A percentile compares a stretch with the other conserved stretches of the same genome.
phyloP scores from a whole-genome alignment of 768 basidiomycete genomes.

The Serpula lacrymans region DNA sequence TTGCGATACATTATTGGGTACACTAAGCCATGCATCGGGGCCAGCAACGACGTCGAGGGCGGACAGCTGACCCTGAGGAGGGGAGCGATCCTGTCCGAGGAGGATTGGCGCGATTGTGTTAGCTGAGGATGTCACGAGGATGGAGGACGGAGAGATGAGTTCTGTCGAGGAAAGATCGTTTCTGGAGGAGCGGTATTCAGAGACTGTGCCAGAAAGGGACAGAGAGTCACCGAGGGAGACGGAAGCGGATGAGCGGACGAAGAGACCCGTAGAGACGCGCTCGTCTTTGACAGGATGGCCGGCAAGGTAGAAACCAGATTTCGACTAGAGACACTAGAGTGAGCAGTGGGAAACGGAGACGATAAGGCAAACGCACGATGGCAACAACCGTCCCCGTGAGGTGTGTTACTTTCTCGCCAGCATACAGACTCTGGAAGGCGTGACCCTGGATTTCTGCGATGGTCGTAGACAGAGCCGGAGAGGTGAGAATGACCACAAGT shows the following conservation, averaged over 20 bases:
- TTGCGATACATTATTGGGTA: slow-evolving; percentile 50
- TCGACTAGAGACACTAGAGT: slow-evolving; percentile 26
- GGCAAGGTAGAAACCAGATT: slow-evolving; percentile 46
- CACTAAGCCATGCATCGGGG: slow-evolving; percentile 50
- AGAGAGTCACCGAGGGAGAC: slow-evolving; percentile 45
- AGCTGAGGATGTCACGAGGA: slow-evolving; percentile 41
- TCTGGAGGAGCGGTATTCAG: slow-evolving; percentile 46
- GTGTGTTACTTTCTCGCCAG: slow-evolving; percentile 41
- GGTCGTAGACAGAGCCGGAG: slow-evolving; percentile 20
- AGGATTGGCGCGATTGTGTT: slow-evolving; percentile 47
- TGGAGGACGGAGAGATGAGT: slow-evolving; percentile 40
- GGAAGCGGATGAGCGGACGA: slow-evolving; percentile 42
- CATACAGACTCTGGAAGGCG: slow-evolving; percentile 43
- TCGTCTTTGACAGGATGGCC: slow-evolving; percentile 41
- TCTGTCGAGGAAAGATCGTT: slow-evolving; percentile 52
- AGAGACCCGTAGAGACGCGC: slow-evolving; percentile 50
- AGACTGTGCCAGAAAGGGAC: slow-evolving; percentile 36
- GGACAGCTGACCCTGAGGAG: slow-evolving; percentile 47
- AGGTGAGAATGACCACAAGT: neutral
- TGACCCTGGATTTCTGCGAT: slow-evolving; percentile 55
- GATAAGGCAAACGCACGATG: slow-evolving; percentile 34
- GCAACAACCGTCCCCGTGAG: slow-evolving; percentile 52
- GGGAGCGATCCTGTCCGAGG: slow-evolving; percentile 49
- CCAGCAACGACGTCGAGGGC: slow-evolving; percentile 48
- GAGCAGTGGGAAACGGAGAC: neutral